Evolutionary conservation across 768 basidiomycete species (phyloP).

Genomic region (Cyclocybe cylindracea): DNA sequence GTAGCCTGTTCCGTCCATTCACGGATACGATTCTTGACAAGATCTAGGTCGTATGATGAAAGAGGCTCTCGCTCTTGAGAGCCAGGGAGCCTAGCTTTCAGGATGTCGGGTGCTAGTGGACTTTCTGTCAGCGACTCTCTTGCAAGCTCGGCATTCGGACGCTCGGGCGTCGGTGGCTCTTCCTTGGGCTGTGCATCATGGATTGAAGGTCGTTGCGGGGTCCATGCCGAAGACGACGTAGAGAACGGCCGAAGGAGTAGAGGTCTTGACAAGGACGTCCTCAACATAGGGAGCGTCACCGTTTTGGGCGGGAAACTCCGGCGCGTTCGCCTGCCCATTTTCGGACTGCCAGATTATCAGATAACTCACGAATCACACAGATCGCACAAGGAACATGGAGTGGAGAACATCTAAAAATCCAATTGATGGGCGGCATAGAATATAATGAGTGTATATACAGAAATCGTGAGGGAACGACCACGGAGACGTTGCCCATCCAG

Average conservation of each 20-base stretch:
- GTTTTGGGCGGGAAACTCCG: conserved; percentile 11
- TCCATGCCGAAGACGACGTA: conserved; percentile 29
- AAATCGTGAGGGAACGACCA: background rate
- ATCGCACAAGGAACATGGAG: too few relatives aligned
- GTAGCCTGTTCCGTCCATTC: conserved; percentile 52
- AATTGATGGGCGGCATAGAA: background rate
- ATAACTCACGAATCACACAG: too few relatives aligned
- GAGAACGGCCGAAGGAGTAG: conserved; percentile 30
- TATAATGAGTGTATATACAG: background rate
- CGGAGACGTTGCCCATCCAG: background rate
- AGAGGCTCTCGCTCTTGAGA: conserved; percentile 15
- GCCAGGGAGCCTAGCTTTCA: conserved; percentile 7
- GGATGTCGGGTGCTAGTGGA: background rate
- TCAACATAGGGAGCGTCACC: conserved; percentile 28
- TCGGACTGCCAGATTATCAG: too few relatives aligned
- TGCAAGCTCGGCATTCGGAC: background rate
- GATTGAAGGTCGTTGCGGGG: conserved; percentile 5
- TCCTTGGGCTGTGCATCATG: conserved; percentile 5
- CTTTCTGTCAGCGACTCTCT: background rate
- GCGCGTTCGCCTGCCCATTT: background rate
- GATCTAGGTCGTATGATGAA: conserved; percentile 33
- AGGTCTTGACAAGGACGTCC: conserved; percentile 30
- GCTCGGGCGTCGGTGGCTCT: background rate
- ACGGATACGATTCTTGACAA: conserved; percentile 39
- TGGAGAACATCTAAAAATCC: background rate